These are phyloP conservation scores for Akanthomyces lecanii DNA, from an alignment of 2,329 filamentous ascomycete genomes.

Conservation along the genomic window DNA sequence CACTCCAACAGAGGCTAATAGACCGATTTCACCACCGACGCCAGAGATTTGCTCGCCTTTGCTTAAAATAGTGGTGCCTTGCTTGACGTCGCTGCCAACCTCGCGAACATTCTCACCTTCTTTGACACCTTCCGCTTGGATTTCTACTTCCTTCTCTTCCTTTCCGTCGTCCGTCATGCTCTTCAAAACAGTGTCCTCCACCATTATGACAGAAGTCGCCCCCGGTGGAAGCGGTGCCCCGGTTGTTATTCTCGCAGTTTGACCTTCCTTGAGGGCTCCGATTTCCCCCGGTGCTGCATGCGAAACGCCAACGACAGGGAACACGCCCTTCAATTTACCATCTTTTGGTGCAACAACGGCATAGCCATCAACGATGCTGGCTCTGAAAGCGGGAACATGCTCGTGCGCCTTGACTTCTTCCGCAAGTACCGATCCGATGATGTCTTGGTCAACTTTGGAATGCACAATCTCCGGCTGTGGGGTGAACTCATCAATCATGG, in stretches of 20 bases:
- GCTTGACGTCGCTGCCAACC: constrained; percentile 78
- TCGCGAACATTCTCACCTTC: constrained; percentile 86
- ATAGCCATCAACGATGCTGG: constrained; percentile 96
- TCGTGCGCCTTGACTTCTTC: constrained; percentile 77
- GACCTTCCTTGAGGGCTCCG: constrained; percentile 61
- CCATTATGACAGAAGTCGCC: constrained; percentile 84
- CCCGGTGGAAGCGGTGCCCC: constrained; percentile 86
- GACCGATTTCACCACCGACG: constrained; percentile 84
- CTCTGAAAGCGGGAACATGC: constrained; percentile 85
- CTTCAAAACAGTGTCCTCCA: constrained; percentile 82
- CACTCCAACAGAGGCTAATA: constrained; percentile 81
- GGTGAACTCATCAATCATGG: constrained; percentile 67
- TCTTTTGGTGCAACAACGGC: constrained; percentile 67
- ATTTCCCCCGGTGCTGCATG: constrained; percentile 74
- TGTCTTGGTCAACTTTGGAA: constrained; percentile 55
- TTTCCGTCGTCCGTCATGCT: constrained; percentile 71
- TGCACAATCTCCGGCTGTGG: constrained; percentile 57
- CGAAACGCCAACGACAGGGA: constrained; percentile 81
- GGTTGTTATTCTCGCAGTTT: constrained; percentile 88
- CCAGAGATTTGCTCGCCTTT: constrained; percentile 80
- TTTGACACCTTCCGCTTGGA: constrained; percentile 71
- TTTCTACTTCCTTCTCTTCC: constrained; percentile 86
- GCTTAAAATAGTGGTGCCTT: constrained; percentile 64
- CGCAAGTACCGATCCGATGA: constrained; percentile 77
- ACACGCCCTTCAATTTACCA: constrained; percentile 68